Conservation (phyloP, 2,329 filamentous ascomycete genomes). For the Aspergillus sp. region DNA sequence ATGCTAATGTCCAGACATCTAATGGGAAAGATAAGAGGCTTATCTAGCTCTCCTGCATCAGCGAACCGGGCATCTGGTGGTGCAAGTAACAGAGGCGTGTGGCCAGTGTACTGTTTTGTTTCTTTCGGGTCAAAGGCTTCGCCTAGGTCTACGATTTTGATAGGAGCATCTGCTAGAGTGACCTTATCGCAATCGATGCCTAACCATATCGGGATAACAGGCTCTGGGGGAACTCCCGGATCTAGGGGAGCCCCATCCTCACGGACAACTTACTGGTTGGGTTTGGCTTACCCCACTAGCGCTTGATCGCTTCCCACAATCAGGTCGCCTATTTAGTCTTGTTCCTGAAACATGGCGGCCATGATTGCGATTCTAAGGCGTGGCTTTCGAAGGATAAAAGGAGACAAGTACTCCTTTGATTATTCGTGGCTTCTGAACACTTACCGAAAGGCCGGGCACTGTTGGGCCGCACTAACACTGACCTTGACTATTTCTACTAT, state of each 20-base stretch:
- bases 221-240: slow-evolving; percentile 23
- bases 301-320: too few relatives aligned
- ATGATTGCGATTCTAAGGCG: too few relatives aligned
- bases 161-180: slow-evolving; percentile 22
- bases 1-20: slow-evolving; percentile 34
- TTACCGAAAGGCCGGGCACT: too few relatives aligned
- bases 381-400: too few relatives aligned
- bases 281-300: too few relatives aligned
- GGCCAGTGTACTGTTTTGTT: slow-evolving; percentile 13
- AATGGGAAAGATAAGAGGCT: slow-evolving; percentile 37
- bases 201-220: slow-evolving; percentile 26
- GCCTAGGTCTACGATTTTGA: slow-evolving; percentile 30
- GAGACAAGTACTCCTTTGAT: too few relatives aligned
- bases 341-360: too few relatives aligned
- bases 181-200: slow-evolving; percentile 28
- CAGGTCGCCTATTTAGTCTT: too few relatives aligned
- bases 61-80: slow-evolving; percentile 40
- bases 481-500: too few relatives aligned
- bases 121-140: slow-evolving; percentile 25
- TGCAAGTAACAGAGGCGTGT: slow-evolving; percentile 25
- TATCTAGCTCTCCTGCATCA: slow-evolving; percentile 23
- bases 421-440: too few relatives aligned
- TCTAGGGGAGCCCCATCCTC: slow-evolving; percentile 24
- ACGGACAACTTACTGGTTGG: slow-evolving; percentile 17
- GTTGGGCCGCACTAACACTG: too few relatives aligned